Conservation (phyloP, 2,329 filamentous ascomycete species). For the Neonectria neomacrospora region DNA sequence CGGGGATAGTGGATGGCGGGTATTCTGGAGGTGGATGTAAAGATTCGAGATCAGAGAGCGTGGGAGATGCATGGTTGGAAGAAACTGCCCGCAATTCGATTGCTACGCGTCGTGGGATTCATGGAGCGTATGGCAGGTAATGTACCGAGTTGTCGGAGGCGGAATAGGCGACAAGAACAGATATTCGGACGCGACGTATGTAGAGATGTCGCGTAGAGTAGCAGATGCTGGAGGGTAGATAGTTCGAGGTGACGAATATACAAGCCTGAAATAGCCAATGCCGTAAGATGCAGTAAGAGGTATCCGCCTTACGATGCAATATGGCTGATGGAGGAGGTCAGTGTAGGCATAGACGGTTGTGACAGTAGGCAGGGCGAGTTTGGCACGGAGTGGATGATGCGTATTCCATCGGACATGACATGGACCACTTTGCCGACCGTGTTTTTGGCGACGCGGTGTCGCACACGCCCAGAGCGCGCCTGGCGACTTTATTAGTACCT, state of each 20-base stretch:
- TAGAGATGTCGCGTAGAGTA: constrained; percentile 36
- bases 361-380: not conserved
- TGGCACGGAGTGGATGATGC: constrained; percentile 15
- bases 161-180: constrained; percentile 18
- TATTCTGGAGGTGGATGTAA: constrained; percentile 87
- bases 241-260: not conserved
- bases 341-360: constrained; percentile 12
- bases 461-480: constrained; percentile 39
- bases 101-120: constrained; percentile 38
- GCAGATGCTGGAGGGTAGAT: not conserved
- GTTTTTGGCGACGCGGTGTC: constrained; percentile 46
- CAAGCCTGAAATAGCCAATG: constrained; percentile 7
- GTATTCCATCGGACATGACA: constrained; percentile 8
- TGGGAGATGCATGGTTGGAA: constrained; percentile 86
- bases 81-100: constrained; percentile 25
- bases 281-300: constrained; percentile 9
- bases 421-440: constrained; percentile 39
- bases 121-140: constrained; percentile 37
- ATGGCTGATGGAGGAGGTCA: constrained; percentile 15
- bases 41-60: constrained; percentile 88
- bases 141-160: constrained; percentile 18
- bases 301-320: constrained; percentile 15
- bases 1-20: constrained; percentile 88
- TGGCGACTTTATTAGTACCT: constrained; percentile 36
- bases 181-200: constrained; percentile 30